A percentile compares a stretch with the other conserved stretches of the same genome.
Evolutionary conservation across 2,329 filamentous ascomycete species (phyloP).

Genomic region (Ambrosiella beaveri): DNA sequence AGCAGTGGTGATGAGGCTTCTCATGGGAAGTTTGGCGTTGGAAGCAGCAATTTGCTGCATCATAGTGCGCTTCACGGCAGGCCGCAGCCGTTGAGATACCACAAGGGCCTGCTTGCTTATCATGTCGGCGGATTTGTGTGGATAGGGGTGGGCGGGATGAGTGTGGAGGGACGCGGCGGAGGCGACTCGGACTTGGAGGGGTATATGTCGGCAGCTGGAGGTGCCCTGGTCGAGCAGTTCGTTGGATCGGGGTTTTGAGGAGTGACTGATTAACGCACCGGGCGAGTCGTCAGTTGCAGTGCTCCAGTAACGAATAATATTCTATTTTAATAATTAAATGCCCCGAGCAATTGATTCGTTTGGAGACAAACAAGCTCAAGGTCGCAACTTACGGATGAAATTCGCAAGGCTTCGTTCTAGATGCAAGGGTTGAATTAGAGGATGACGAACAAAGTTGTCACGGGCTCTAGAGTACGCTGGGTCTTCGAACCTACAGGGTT

Average conservation of each 20-base stretch:
- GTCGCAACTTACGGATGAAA: neutral
- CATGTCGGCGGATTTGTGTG: neutral
- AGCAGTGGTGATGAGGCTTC: conserved; percentile 2
- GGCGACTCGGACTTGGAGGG: neutral
- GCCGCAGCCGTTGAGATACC: conserved; percentile 10
- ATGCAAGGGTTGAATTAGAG: neutral
- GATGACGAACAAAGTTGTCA: conserved; percentile 4
- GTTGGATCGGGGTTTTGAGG: no score
- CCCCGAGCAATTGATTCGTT: no score
- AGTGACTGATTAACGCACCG: no score
- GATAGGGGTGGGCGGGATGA: neutral
- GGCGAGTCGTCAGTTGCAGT: no score
- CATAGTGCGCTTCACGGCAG: conserved; percentile 7
- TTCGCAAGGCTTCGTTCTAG: conserved; percentile 3
- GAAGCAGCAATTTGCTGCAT: conserved; percentile 9
- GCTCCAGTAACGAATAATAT: no score
- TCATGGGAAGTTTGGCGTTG: conserved; percentile 8
- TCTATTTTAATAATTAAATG: neutral
- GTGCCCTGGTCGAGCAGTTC: neutral
- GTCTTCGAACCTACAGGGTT: neutral
- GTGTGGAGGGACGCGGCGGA: neutral
- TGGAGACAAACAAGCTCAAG: neutral
- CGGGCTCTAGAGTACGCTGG: neutral
- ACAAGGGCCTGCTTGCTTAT: conserved; percentile 12
- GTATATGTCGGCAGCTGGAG: neutral